Evolutionary conservation across 805 yeast genomes (phyloP), one percentile per base, ranked within the genome.

Genomic region (Wickerhamiella nectarea): DNA sequence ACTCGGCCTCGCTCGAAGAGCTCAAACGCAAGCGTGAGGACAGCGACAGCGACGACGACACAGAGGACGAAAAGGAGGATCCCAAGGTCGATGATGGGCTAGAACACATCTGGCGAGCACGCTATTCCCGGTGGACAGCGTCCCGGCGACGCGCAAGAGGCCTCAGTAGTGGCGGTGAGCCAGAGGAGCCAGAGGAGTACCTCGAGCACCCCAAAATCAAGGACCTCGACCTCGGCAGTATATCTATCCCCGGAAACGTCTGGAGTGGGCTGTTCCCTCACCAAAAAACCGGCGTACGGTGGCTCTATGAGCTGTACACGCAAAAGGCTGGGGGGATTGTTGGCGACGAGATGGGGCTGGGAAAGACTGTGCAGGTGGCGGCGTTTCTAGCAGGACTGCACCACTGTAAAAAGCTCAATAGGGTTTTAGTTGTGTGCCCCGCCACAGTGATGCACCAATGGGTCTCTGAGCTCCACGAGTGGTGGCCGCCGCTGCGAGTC

Each of bases 321-420:
- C 97, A 91, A 59, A 76, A 74, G 40, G 80, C 87, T 2, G 98
- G 98, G 2, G 98, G 98, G 0, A 91, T 91, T 18, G 71, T 91
- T 34, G 96, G 97, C 20, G 98, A 91, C 61, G 98, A 91, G 60
- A 91, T 91, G 98, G 98, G 98, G 0, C 63, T 91, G 14, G 98
- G 98, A 2, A 91, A 91, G 56, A 91, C 98, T 0, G 80, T 91
- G 41, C 97, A 91, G 57, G 74, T 91, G 7, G 85, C 86, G 36
- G 76, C 96, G 1, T 91, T 89, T 59, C 56, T 91, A 7, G 96
- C 97, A 0, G 91, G 94, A 0, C 66, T 91, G 33, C 95, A 87
- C 55, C 82, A 86, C 58, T 80, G 93, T 14, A 77, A 80, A 0
- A 64, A 74, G 46, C 64, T 89, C 1, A 71, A 74, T 25, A 80